Percentiles rank a stretch among this genome's conserved stretches.
These are phyloP conservation scores for Chlorella sp. DNA, from an alignment of 139 green algal species.

Conservation along the genomic window DNA sequence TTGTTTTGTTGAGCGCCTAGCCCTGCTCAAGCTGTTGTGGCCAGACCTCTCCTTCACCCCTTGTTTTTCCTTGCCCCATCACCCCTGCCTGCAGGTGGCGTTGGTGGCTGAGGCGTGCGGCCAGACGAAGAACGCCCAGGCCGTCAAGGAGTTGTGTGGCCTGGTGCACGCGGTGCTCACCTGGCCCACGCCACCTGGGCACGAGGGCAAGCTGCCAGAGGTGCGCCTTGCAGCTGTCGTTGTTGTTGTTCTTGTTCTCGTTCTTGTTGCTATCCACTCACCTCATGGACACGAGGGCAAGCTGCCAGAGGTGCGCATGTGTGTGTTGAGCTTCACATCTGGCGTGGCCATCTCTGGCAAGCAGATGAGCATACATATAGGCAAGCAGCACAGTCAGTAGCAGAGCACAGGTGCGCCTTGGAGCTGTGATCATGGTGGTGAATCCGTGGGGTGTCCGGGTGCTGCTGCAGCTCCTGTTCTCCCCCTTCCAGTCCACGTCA, in stretches of 20 bases:
- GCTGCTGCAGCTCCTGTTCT: no score
- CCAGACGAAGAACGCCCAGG: constrained; percentile 18
- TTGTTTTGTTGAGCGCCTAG: background rate
- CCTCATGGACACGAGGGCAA: background rate
- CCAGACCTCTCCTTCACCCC: background rate
- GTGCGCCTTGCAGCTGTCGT: no score
- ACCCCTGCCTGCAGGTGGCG: constrained; percentile 8
- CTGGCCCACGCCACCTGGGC: constrained; percentile 5
- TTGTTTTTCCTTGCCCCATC: background rate
- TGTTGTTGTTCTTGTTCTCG: background rate
- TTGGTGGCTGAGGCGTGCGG: constrained; percentile 29
- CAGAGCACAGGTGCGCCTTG: no score
- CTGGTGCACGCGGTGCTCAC: constrained; percentile 21
- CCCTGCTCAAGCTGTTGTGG: background rate
- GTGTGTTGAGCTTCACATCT: no score
- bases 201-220: background rate
- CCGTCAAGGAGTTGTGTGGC: constrained; percentile 26
- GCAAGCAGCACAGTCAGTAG: no score
- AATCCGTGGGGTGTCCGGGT: no score
- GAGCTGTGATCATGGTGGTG: no score
- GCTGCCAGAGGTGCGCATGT: background rate
- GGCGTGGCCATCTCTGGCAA: no score
- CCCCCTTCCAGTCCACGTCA: no score
- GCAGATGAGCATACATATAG: no score
- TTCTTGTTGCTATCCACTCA: background rate